Evolutionary conservation across 495 filamentous ascomycete species (phyloP).

Genomic region (Acidomyces sp.): DNA sequence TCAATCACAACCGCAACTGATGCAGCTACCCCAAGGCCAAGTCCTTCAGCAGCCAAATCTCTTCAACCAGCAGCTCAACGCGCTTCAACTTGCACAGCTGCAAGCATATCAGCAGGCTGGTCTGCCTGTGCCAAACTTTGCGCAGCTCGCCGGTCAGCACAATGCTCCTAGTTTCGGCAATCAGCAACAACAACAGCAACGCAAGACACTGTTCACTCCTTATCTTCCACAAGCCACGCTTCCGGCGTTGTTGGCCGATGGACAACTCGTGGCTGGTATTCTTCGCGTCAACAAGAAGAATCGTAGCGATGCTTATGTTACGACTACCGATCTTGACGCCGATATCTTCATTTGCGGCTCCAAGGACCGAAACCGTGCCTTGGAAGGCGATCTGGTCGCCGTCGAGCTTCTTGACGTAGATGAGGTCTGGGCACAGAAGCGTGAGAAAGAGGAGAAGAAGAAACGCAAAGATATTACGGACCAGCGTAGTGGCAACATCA

Average conservation of each 20-base stretch:
- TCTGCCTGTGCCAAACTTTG: constrained; percentile 32
- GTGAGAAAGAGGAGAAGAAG: constrained; percentile 99
- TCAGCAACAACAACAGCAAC: constrained; percentile 77
- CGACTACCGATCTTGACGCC: constrained; percentile 85
- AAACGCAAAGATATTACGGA: constrained; percentile 98
- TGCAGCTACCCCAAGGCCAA: constrained; percentile 72
- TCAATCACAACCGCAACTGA: constrained; percentile 75
- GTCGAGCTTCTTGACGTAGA: constrained; percentile 96
- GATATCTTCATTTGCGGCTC: constrained; percentile 99
- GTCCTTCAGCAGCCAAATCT: constrained; percentile 53
- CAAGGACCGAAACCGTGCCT: constrained; percentile 90
- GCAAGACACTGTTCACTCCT: constrained; percentile 96
- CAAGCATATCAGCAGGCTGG: constrained; percentile 57
- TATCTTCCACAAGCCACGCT: constrained; percentile 93
- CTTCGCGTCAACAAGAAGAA: constrained; percentile 99
- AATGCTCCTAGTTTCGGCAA: constrained; percentile 44
- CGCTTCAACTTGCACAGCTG: constrained; percentile 76
- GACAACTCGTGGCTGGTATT: constrained; percentile 89
- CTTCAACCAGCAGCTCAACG: constrained; percentile 78
- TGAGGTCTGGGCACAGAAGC: constrained; percentile 96
- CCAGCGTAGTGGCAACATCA: constrained; percentile 58
- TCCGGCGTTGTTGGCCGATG: constrained; percentile 79
- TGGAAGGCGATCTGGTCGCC: constrained; percentile 91
- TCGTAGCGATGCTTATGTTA: constrained; percentile 93
- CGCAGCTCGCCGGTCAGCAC: constrained; percentile 59